phyloP scores from a whole-genome alignment of 202 grass and related monocot species.

The Carex arenaria region DNA sequence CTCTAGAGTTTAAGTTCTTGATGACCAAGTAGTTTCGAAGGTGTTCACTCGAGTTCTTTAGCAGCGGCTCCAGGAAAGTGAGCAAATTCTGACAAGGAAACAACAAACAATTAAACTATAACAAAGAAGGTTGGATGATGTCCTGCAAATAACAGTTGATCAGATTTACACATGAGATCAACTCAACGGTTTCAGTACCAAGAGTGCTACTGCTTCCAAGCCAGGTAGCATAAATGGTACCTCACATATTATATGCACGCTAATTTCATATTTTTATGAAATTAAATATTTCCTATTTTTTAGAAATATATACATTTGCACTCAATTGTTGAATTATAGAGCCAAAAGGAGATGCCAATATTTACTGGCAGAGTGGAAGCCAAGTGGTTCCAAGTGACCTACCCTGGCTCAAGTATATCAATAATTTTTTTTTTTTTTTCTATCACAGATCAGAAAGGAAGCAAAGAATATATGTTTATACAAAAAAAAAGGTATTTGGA shows the following conservation, averaged over 20 bases:
- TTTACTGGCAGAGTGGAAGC: not conserved
- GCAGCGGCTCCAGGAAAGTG: conserved; percentile 79
- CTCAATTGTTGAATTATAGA: not conserved
- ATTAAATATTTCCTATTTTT: not conserved
- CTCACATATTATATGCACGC: not conserved
- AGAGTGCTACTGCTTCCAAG: not conserved
- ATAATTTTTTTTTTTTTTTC: not conserved
- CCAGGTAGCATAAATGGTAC: not conserved
- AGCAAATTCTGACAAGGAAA: conserved; percentile 67
- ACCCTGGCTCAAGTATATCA: not conserved
- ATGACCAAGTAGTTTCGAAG: conserved; percentile 79
- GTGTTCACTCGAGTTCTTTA: conserved; percentile 90
- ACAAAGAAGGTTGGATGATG: conserved; percentile 19
- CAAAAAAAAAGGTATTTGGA: not conserved
- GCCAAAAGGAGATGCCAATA: not conserved
- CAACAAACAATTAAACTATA: conserved; percentile 18
- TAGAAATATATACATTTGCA: not conserved
- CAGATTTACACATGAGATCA: not conserved
- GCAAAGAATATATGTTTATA: not conserved
- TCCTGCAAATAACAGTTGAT: not conserved
- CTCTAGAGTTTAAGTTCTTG: conserved; percentile 72
- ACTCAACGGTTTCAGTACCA: not conserved
- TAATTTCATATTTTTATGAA: not conserved
- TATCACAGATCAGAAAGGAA: not conserved
- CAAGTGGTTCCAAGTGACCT: not conserved